A percentile compares a stretch with the other conserved stretches of the same genome.
Evolutionary conservation across 306 rosid species (phyloP).

Genomic region (Lathyrus oleraceus): DNA sequence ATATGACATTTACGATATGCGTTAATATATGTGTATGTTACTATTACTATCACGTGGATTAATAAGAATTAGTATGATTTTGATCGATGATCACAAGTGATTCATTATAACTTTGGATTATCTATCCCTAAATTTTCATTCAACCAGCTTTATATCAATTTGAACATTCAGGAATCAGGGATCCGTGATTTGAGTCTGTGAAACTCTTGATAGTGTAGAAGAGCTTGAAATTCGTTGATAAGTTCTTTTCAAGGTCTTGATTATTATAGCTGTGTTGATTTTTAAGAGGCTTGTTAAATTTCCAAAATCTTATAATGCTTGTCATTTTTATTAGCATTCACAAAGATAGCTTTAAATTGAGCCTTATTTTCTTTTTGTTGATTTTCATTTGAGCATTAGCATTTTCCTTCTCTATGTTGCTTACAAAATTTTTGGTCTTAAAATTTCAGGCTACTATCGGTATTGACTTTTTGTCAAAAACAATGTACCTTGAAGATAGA

Average conservation of each 20-base stretch:
- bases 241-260: constrained; percentile 6
- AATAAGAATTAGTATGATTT: background rate
- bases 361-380: background rate
- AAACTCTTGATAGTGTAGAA: constrained; percentile 15
- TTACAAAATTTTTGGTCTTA: constrained; percentile 24
- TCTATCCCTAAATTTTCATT: background rate
- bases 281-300: constrained; percentile 15
- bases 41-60: constrained; percentile 27
- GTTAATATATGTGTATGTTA: background rate
- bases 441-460: constrained; percentile 91
- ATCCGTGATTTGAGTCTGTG: background rate
- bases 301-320: background rate
- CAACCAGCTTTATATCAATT: background rate
- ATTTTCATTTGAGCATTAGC: background rate
- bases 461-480: constrained; percentile 92
- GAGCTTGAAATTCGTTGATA: constrained; percentile 3
- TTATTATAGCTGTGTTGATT: background rate
- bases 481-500: constrained; percentile 99
- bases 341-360: background rate
- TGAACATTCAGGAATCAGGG: constrained; percentile 1
- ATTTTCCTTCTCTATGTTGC: constrained; percentile 8
- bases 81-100: constrained; percentile 1
- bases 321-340: background rate
- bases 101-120: background rate
- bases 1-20: constrained; percentile 1